These are phyloP conservation scores for Triticum timopheevii DNA, from an alignment of 176 grass and related monocot species.

Conservation along the genomic window DNA sequence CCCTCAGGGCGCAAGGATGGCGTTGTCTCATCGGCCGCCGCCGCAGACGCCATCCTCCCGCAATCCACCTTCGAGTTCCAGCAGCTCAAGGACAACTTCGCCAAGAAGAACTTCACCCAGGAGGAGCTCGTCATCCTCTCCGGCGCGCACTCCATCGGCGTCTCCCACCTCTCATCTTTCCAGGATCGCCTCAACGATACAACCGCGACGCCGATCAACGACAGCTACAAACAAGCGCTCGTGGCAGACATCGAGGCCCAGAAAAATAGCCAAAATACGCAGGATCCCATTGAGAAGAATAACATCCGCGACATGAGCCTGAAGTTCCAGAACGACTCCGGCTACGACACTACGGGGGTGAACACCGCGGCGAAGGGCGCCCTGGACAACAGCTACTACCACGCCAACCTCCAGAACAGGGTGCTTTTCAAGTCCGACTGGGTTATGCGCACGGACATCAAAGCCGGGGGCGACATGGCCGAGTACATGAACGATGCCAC, in stretches of 20 bases:
- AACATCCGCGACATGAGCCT: not conserved
- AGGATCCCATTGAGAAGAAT: not conserved
- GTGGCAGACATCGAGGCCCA: not conserved
- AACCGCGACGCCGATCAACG: not conserved
- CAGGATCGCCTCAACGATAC: constrained; percentile 9
- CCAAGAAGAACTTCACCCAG: not conserved
- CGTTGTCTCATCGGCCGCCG: not conserved
- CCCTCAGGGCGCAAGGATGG: constrained; percentile 41
- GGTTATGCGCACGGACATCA: not conserved
- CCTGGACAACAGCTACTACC: constrained; percentile 29
- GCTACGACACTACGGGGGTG: not conserved
- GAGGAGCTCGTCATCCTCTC: constrained; percentile 43
- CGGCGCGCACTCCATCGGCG: constrained; percentile 49
- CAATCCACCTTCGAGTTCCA: not conserved
- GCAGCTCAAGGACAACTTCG: constrained; percentile 11
- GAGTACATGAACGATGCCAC: not conserved
- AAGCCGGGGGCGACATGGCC: not conserved
- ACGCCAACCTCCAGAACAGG: not conserved
- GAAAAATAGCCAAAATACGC: fast-evolving
- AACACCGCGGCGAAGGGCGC: not conserved
- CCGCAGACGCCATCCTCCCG: constrained; percentile 33
- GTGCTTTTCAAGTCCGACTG: constrained; percentile 33
- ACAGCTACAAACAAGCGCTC: not conserved
- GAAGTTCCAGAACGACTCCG: not conserved
- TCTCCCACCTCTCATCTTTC: constrained; percentile 31